Base-by-base conservation (phyloP, 2,329 filamentous ascomycete genomes). In the Calonectria hongkongensis region DNA sequence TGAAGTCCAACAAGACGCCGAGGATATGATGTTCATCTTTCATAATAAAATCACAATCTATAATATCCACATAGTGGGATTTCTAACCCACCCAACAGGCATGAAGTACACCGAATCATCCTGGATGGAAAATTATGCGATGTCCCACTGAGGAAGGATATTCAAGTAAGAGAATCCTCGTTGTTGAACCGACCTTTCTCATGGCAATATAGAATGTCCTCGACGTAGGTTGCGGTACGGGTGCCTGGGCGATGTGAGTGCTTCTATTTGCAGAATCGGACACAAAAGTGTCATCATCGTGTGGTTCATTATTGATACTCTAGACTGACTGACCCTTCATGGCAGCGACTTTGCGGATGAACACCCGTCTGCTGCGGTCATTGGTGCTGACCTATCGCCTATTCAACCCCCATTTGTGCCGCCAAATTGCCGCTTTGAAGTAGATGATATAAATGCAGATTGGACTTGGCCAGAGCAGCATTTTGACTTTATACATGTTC, bases 381-480 rank as follows among this genome's bases (percentile, higher is more conserved):
- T 86, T 58, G 89, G 89, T 28, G 88, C 88, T 3, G 89, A 92
- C 77, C 83, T 92, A 2, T 90, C 88, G 15, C 89, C 90, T 0
- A 89, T 90, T n/a, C 90, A 92, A 73, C 89, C 89, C 4, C 83
- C 84, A 25, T 89, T 83, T 82, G 87, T 92, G 2, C 90, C 91
- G 1, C 86, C 87, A 58, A 93, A 93, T 78, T 90, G 92, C 72
- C 87, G 88, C 74, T 93, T 93, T 73, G 87, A 92, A 72, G 87
- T 93, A 50, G 91, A 93, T 80, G 91, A 93, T 78, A 88, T 90
- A 51, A 89, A 90, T 78, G 85, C 81, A 28, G 81, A 84, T 8
- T 87, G 84, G 84, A 89, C 83, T 81, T 90, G 83, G 39, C 84
- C 86, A 1, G 78, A 84, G 0, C 76, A 87, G 66, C 48, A 65